Evolutionary conservation across 2,329 filamentous ascomycete species (phyloP), one percentile per base, ranked within the genome.

Genomic region (Epichloe baconii): DNA sequence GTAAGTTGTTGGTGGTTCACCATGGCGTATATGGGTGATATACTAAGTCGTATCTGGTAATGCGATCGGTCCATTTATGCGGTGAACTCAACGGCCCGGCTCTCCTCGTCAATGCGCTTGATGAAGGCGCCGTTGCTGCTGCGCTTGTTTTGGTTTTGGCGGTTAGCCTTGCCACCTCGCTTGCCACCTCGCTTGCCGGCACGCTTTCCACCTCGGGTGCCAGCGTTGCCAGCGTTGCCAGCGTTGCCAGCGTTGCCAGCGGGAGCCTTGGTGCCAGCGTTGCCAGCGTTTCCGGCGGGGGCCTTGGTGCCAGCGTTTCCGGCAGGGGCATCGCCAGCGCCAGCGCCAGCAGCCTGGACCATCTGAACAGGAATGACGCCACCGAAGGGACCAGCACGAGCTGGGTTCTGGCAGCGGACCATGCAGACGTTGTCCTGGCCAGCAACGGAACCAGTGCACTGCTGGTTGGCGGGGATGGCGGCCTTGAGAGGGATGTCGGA

Each of bases 351-450:
- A 40, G 17, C 44, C 11, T 21, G 14, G 15, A 34, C 48, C 47
- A 52, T 48, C 49, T 56, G 54, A 12, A 54, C 35, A 11, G 49
- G 52, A 17, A 50, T 15, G 43, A 50, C 49, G 23, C 49, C 49
- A 26, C 49, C 49, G 23, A 50, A 50, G 42, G 49, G 49, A 35
- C 49, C 49, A 35, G 49, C 49, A 26, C 72, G 66, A 36, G 79
- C 79, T 1, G 68, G 71, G 64, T 83, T 83, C 68, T 79, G 67
- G 67, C 79, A 82, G 26, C 78, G 73, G 47, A 84, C 78, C 57
- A 83, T 74, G 67, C 80, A 83, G 57, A 82, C 72, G 57, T 78
- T 78, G 37, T 69, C 62, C 65, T 79, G 71, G 40, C 78, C 80
- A 12, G 77, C 79, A 5, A 79, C 75, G 36, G 71, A 77, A 45